These are phyloP conservation scores for Coniochaeta pulveracea DNA, from an alignment of 2,329 filamentous ascomycete genomes.

Conservation along the genomic window DNA sequence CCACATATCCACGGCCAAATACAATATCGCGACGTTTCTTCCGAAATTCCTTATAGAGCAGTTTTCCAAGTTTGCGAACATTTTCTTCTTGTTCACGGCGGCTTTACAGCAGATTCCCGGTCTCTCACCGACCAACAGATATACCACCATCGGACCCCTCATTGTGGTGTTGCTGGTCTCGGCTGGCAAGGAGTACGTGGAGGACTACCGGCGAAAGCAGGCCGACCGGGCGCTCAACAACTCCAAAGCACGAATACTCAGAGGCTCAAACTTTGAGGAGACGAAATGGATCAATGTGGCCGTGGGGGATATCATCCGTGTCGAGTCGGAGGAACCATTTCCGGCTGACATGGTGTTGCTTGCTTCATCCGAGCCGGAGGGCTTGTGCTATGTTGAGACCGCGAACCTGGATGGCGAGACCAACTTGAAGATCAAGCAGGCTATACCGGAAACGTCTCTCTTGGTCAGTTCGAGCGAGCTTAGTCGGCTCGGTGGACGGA, in stretches of 20 bases:
- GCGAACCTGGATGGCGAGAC: constrained; percentile 97
- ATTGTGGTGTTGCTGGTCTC: constrained; percentile 87
- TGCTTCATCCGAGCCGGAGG: constrained; percentile 92
- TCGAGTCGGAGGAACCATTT: constrained; percentile 91
- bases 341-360: constrained; percentile 87
- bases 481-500: constrained; percentile 70
- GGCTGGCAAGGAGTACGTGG: constrained; percentile 84
- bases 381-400: constrained; percentile 96
- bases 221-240: constrained; percentile 83
- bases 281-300: constrained; percentile 89
- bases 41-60: constrained; percentile 98
- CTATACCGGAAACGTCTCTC: constrained; percentile 78
- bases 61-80: constrained; percentile 97
- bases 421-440: constrained; percentile 98
- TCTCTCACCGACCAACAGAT: constrained; percentile 88
- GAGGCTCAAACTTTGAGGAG: constrained; percentile 74
- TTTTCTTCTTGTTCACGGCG: constrained; percentile 98
- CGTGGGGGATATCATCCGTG: constrained; percentile 84
- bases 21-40: constrained; percentile 85
- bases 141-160: constrained; percentile 93
- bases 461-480: constrained; percentile 82
- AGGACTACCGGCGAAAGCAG: constrained; percentile 81
- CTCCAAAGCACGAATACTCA: constrained; percentile 72
- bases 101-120: constrained; percentile 89
- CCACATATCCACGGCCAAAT: constrained; percentile 94